Evolutionary conservation across 768 basidiomycete genomes (phyloP).

Genomic region (Russula brevipes): DNA sequence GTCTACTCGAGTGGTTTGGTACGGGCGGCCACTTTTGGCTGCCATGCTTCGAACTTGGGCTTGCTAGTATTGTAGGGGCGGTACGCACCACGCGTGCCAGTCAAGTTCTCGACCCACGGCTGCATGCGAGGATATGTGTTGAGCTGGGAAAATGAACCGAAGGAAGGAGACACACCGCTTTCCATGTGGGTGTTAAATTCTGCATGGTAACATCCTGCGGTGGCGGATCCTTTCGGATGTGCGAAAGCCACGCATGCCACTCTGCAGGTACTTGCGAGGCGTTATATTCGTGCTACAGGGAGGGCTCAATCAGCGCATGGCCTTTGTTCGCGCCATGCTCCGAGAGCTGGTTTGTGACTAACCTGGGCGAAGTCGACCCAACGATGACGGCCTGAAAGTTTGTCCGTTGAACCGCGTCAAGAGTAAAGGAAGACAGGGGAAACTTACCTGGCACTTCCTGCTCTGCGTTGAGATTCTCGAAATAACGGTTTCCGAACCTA

Average conservation of each 20-base stretch:
- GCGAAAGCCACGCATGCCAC: slow-evolving; percentile 95
- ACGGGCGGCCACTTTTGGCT: slow-evolving; percentile 62
- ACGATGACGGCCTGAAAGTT: slow-evolving; percentile 74
- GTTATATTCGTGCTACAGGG: slow-evolving; percentile 68
- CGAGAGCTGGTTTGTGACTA: slow-evolving; percentile 20
- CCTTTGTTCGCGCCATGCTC: background rate
- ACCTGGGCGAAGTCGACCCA: slow-evolving; percentile 96
- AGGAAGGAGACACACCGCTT: slow-evolving; percentile 53
- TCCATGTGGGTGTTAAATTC: slow-evolving; percentile 69
- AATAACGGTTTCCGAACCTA: slow-evolving; percentile 93
- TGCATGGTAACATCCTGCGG: slow-evolving; percentile 68
- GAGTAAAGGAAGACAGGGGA: no score
- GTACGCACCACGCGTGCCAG: slow-evolving; percentile 89
- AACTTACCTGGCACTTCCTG: slow-evolving; percentile 83
- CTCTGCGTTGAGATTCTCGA: slow-evolving; percentile 80
- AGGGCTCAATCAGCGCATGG: background rate
- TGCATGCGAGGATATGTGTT: slow-evolving; percentile 29
- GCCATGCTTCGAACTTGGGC: slow-evolving; percentile 81
- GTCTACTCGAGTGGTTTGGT: slow-evolving; percentile 28
- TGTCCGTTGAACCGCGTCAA: background rate
- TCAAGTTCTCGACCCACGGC: slow-evolving; percentile 86
- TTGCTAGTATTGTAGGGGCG: slow-evolving; percentile 81
- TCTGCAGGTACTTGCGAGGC: slow-evolving; percentile 93
- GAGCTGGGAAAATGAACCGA: background rate
- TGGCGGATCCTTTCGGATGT: slow-evolving; percentile 83